phyloP scores from a whole-genome alignment of 2,329 filamentous ascomycete genomes.

The Tolypocladium tropicale region DNA sequence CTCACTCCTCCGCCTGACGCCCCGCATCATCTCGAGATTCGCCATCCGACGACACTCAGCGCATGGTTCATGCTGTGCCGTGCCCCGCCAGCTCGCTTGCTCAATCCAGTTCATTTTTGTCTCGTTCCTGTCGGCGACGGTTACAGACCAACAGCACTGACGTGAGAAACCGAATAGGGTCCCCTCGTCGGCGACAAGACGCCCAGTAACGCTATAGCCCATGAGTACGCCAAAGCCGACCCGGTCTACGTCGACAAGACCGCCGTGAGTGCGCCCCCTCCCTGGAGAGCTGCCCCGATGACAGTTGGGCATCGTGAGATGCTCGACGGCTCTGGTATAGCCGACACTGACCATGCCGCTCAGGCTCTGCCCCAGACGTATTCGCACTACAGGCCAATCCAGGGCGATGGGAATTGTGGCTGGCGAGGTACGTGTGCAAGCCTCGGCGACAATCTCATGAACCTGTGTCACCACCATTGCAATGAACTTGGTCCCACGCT shows the following conservation, averaged over 20 bases:
- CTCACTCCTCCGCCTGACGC: not conserved
- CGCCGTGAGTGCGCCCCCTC: constrained; percentile 47
- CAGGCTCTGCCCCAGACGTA: constrained; percentile 76
- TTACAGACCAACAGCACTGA: not conserved
- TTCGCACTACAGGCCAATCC: constrained; percentile 76
- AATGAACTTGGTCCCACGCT: not conserved
- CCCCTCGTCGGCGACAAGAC: constrained; percentile 72
- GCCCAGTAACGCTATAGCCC: constrained; percentile 65
- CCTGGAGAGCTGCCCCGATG: not conserved
- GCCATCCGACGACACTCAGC: not conserved
- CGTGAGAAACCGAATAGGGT: constrained; percentile 44
- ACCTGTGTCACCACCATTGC: not conserved
- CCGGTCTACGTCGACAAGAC: constrained; percentile 80
- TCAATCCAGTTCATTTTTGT: not conserved
- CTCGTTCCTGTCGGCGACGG: not conserved
- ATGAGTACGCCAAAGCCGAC: constrained; percentile 84
- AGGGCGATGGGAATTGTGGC: constrained; percentile 91
- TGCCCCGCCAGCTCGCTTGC: not conserved
- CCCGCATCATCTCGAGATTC: not conserved
- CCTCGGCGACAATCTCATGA: not conserved
- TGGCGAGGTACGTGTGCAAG: constrained; percentile 71
- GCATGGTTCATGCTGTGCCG: not conserved
- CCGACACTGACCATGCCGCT: not conserved
- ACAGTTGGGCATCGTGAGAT: not conserved
- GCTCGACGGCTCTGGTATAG: not conserved